These are phyloP conservation scores for Helianthus tuberosus DNA, from an alignment of 129 eudicot genomes.

Conservation along the genomic window DNA sequence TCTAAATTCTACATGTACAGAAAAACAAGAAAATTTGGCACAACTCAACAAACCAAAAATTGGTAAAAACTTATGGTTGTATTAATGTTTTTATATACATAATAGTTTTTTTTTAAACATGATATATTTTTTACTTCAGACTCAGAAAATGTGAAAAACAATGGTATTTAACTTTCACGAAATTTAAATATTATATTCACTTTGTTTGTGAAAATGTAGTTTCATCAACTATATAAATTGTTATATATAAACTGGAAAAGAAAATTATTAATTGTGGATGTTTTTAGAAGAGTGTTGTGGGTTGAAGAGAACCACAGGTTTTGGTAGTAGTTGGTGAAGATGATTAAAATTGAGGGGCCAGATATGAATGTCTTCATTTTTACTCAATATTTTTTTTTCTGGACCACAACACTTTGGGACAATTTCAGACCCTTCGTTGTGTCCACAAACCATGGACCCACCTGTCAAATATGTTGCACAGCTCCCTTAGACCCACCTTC, in stretches of 20 bases:
- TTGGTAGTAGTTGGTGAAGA: slow-evolving; percentile 37
- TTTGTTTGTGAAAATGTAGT: too few relatives aligned
- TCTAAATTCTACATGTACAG: not conserved
- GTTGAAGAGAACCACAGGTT: slow-evolving; percentile 33
- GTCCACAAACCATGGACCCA: slow-evolving; percentile 3
- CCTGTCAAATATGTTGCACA: slow-evolving; percentile 11
- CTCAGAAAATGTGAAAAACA: not conserved
- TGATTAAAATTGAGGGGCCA: slow-evolving; percentile 41
- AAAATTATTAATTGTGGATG: not conserved
- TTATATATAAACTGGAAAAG: not conserved
- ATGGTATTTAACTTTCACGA: too few relatives aligned
- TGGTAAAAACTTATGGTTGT: not conserved
- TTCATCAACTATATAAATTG: too few relatives aligned
- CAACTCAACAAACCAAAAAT: not conserved
- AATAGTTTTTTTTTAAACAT: not conserved
- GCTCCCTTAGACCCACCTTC: too few relatives aligned
- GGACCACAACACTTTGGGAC: slow-evolving; percentile 38
- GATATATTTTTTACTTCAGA: not conserved
- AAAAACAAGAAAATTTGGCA: not conserved
- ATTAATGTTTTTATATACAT: not conserved
- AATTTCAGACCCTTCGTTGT: slow-evolving; percentile 9
- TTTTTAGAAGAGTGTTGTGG: not conserved
- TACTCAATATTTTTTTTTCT: slow-evolving; percentile 6
- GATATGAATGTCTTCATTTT: slow-evolving; percentile 37
- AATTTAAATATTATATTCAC: too few relatives aligned